Conservation (phyloP, 306 rosid genomes). For the Cucumis cinereus region DNA sequence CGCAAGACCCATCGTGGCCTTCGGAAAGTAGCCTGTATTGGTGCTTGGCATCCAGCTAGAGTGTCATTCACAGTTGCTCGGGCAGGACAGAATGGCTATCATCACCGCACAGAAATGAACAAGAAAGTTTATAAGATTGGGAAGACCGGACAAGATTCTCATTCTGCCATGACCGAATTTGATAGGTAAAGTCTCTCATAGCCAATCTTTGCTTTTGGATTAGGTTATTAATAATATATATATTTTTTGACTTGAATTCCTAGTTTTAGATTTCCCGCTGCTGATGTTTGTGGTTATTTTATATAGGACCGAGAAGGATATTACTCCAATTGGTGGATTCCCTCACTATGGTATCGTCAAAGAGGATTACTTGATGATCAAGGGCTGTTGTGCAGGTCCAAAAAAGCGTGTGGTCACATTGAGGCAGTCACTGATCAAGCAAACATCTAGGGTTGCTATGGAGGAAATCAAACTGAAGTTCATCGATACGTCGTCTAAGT, state of each 20-base stretch:
- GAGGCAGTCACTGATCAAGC: slow-evolving; percentile 61
- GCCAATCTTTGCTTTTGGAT: neutral
- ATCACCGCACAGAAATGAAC: slow-evolving; percentile 73
- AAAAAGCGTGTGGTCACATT: slow-evolving; percentile 64
- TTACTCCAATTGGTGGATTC: slow-evolving; percentile 79
- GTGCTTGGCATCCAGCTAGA: slow-evolving; percentile 17
- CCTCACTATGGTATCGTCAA: slow-evolving; percentile 64
- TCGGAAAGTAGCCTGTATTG: slow-evolving; percentile 1
- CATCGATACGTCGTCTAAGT: slow-evolving; percentile 66
- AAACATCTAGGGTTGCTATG: slow-evolving; percentile 55
- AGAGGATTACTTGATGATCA: slow-evolving; percentile 50
- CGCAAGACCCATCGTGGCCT: slow-evolving; percentile 83
- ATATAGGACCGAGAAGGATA: slow-evolving; percentile 62
- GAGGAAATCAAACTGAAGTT: slow-evolving; percentile 66
- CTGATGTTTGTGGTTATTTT: neutral
- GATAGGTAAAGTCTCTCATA: slow-evolving; percentile 26
- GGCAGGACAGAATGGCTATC: slow-evolving; percentile 88
- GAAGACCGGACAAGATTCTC: slow-evolving; percentile 49
- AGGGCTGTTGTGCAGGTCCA: slow-evolving; percentile 60
- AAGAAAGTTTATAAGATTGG: slow-evolving; percentile 69
- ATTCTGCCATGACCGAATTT: slow-evolving; percentile 52
- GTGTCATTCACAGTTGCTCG: slow-evolving; percentile 85
- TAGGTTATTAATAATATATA: too few relatives aligned
- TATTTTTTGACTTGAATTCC: neutral
- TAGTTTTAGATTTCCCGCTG: neutral